Percentiles rank a stretch among this genome's conserved stretches.
Evolutionary conservation across 2,329 filamentous ascomycete genomes (phyloP).

Genomic region (Annulohypoxylon truncatum): DNA sequence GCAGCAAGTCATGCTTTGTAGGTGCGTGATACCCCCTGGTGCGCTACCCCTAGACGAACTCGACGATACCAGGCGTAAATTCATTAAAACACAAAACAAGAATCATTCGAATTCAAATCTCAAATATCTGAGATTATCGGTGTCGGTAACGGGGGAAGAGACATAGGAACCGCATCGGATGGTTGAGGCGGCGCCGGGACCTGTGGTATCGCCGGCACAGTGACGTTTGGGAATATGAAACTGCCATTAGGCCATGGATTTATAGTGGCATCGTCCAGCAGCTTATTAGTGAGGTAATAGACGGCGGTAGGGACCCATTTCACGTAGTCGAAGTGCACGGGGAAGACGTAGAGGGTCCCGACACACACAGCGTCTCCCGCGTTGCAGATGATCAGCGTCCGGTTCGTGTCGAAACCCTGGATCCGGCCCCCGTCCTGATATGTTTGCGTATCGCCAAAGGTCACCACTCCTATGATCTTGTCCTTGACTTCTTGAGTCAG

Average conservation of each 20-base stretch:
- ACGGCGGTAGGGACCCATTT: constrained; percentile 49
- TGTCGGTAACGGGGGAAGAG: constrained; percentile 24
- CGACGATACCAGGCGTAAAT: background rate
- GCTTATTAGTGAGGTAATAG: constrained; percentile 46
- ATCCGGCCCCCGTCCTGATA: constrained; percentile 53
- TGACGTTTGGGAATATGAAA: constrained; percentile 32
- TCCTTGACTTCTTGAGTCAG: constrained; percentile 42
- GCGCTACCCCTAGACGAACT: background rate
- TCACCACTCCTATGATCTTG: constrained; percentile 52
- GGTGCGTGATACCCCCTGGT: background rate
- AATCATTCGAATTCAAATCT: background rate
- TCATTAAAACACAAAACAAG: background rate
- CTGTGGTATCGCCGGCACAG: constrained; percentile 17
- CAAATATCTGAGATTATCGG: background rate
- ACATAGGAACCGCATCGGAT: constrained; percentile 14
- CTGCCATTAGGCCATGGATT: constrained; percentile 43
- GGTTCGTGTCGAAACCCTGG: constrained; percentile 50
- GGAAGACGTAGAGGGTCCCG: constrained; percentile 51
- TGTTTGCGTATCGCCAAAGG: constrained; percentile 54
- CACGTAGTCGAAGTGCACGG: constrained; percentile 54
- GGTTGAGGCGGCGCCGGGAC: constrained; percentile 27
- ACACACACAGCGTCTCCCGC: constrained; percentile 53
- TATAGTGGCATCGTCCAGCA: constrained; percentile 33
- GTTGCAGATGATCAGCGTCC: constrained; percentile 57
- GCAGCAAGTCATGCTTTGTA: background rate